Evolutionary conservation across 495 filamentous ascomycete species (phyloP), one percentile per base, ranked within the genome.

Genomic region (Tricharina praecox): DNA sequence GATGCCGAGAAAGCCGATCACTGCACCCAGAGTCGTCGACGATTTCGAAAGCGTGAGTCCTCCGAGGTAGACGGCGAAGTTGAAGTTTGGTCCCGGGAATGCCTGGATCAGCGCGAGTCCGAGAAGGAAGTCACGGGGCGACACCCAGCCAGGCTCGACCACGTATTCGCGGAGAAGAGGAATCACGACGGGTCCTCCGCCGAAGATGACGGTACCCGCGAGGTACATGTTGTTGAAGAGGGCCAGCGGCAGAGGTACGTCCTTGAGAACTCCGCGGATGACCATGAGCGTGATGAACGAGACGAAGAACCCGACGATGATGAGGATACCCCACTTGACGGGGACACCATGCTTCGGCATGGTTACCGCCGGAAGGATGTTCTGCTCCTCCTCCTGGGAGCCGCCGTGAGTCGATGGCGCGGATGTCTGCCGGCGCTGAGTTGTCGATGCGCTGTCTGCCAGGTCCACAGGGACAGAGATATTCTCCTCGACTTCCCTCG

Each of bases 151-250:
- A 24, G 77, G 75, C n/a, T 69, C 68, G 3, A 88, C 83, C 36
- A 88, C 76, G 63, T 88, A 88, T 47, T 78, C 75, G 40, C 79
- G 74, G 2, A 88, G 68, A 2, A 88, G 70, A 0, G 84, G 84
- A 43, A 92, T 83, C 2, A 92, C 84, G 18, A 88, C 84, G 0
- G 84, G 84, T 3, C 84, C 83, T 24, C 84, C 84, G 45, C 83
- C 84, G 55, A 92, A 86, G 56, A 88, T 87, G 49, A 92, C 78
- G 2, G 84, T 92, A n/a, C 84, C 83, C 2, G 84, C 82, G 4
- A 88, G 75, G 60, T 81, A 88, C 64, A 92, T 76, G 61, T 82
- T 86, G 4, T 79, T 68, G 62, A 88, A 88, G 41, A 90, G 70
- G 34, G 69, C 64, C 48, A 81, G 73, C 11, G 68, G 59, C 0